Conservation (phyloP, 257 asterid genomes). For the Petunia axillaris region DNA sequence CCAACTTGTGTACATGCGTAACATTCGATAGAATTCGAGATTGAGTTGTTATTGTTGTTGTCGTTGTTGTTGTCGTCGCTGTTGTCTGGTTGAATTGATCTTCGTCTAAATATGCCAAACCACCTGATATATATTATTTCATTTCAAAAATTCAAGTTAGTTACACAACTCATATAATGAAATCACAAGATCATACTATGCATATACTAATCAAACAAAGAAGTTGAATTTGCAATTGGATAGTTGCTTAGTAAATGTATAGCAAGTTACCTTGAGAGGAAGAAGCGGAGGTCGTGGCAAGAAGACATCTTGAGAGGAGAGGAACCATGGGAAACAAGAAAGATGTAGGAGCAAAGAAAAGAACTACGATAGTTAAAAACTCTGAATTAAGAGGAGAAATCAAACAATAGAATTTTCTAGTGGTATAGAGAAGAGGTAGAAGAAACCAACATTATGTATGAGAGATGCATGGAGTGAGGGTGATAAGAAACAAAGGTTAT, state of each 20-base stretch:
- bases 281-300: slow-evolving; percentile 51
- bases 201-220: background rate
- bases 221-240: background rate
- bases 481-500: background rate
- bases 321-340: slow-evolving; percentile 61
- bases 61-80: slow-evolving; percentile 39
- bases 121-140: slow-evolving; percentile 50
- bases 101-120: slow-evolving; percentile 63
- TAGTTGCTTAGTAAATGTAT: background rate
- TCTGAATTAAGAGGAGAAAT: background rate
- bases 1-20: slow-evolving; percentile 90
- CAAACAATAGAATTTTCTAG: background rate
- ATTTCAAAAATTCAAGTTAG: background rate
- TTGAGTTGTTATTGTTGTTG: slow-evolving; percentile 33
- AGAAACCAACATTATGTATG: background rate
- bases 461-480: slow-evolving; percentile 10
- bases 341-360: background rate
- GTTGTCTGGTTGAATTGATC: slow-evolving; percentile 44
- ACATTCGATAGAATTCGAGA: slow-evolving; percentile 56
- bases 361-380: background rate
- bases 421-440: background rate
- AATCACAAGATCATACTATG: background rate
- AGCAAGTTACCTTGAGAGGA: slow-evolving; percentile 51
- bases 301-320: slow-evolving; percentile 58
- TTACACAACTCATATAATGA: background rate